These are phyloP conservation scores for Ceratocystis cubensis DNA, from an alignment of 2,329 filamentous ascomycete genomes.

Conservation along the genomic window DNA sequence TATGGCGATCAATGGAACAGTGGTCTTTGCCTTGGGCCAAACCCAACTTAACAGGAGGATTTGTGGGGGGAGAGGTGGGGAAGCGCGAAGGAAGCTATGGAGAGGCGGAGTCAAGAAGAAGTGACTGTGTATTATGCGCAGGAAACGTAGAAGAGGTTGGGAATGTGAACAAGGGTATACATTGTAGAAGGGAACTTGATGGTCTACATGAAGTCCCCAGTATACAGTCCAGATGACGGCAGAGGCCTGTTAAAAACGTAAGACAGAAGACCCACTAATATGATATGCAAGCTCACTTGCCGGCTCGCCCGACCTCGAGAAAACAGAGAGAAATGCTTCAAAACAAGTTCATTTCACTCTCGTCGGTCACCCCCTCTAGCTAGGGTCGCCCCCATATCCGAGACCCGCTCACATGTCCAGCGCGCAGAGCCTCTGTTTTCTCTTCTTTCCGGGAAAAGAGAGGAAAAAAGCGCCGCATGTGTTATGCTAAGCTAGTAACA, in stretches of 20 bases:
- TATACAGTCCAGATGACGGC: not conserved
- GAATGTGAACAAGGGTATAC: not conserved
- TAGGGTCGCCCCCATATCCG: not conserved
- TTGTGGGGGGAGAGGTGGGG: slow-evolving; percentile 14
- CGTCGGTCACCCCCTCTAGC: not conserved
- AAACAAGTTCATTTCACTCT: not conserved
- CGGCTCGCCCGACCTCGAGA: not conserved
- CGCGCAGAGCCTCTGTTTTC: slow-evolving; percentile 3
- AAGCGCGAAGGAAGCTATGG: not conserved
- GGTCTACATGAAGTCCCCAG: not conserved
- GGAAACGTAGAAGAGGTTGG: not conserved
- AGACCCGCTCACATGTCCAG: not conserved
- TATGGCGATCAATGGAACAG: not conserved
- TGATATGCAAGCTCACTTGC: not conserved
- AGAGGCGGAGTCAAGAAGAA: slow-evolving; percentile 6
- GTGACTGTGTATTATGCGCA: not conserved
- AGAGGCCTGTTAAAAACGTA: too few relatives aligned
- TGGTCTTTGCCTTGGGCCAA: not conserved
- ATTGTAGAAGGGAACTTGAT: not conserved
- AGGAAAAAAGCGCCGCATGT: not conserved
- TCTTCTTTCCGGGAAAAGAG: not conserved
- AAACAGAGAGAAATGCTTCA: not conserved
- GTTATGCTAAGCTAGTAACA: not conserved
- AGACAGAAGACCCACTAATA: not conserved
- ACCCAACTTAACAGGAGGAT: slow-evolving; percentile 6